Conservation (phyloP, 176 grass and related monocot genomes). For the Areca catechu region DNA sequence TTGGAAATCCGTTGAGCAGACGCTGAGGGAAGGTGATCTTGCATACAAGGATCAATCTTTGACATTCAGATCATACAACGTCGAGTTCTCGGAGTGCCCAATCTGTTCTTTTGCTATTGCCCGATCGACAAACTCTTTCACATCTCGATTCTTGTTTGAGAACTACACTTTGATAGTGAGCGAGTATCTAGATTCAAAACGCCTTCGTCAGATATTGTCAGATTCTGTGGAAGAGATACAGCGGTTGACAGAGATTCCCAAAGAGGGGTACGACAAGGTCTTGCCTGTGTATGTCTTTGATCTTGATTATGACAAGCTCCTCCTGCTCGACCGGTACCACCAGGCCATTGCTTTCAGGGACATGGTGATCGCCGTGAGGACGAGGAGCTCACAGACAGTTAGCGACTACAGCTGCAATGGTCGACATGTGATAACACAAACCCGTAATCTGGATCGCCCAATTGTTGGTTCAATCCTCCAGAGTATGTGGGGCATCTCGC, state of each 20-base stretch:
- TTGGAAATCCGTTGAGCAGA: constrained; percentile 53
- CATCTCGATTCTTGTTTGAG: constrained; percentile 81
- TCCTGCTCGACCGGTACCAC: constrained; percentile 74
- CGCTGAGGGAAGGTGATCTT: constrained; percentile 49
- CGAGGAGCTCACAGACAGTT: constrained; percentile 68
- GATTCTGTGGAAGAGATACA: constrained; percentile 65
- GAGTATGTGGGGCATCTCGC: constrained; percentile 85
- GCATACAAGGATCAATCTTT: constrained; percentile 47
- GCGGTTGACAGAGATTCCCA: constrained; percentile 33
- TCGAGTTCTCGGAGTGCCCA: constrained; percentile 63
- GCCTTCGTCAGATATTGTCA: constrained; percentile 72
- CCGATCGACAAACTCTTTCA: constrained; percentile 58
- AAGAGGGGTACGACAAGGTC: constrained; percentile 52
- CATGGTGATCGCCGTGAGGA: constrained; percentile 90
- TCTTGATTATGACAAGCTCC: constrained; percentile 73
- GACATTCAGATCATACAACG: constrained; percentile 36
- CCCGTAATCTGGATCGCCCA: constrained; percentile 65
- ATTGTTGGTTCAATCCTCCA: constrained; percentile 77
- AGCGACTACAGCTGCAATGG: constrained; percentile 98
- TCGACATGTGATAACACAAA: constrained; percentile 64
- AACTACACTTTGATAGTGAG: constrained; percentile 88
- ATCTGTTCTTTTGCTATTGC: constrained; percentile 70
- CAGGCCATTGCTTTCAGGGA: constrained; percentile 76
- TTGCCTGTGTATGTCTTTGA: constrained; percentile 87
- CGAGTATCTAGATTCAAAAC: constrained; percentile 90